Conservation (phyloP, 768 basidiomycete species). For the Hericium alpestre region DNA sequence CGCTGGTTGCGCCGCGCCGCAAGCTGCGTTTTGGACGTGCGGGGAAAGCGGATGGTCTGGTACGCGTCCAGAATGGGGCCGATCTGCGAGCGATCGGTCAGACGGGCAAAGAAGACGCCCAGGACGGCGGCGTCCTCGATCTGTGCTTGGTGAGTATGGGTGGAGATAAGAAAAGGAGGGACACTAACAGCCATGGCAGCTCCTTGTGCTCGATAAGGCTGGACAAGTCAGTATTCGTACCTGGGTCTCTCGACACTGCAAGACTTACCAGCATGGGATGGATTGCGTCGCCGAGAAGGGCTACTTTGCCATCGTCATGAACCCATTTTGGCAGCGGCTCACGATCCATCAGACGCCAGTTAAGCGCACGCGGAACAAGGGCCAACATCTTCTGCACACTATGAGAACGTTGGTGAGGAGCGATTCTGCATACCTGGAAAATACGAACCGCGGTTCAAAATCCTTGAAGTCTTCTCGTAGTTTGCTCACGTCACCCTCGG, state of each 20-base stretch:
- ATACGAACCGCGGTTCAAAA: conserved; percentile 17
- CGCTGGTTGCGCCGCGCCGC: conserved; percentile 17
- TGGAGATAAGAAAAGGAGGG: neutral
- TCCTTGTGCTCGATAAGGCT: conserved; percentile 21
- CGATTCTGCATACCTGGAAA: neutral
- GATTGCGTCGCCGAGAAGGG: conserved; percentile 18
- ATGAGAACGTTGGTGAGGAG: neutral
- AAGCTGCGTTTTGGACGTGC: conserved; percentile 15
- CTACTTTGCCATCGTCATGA: conserved; percentile 14
- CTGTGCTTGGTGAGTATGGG: neutral
- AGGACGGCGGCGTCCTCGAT: conserved; percentile 20
- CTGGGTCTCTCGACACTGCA: neutral
- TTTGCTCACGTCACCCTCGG: conserved; percentile 16
- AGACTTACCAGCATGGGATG: conserved; percentile 17
- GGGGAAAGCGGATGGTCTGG: conserved; percentile 13
- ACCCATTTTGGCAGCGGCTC: conserved; percentile 17
- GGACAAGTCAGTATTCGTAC: neutral
- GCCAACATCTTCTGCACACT: conserved; percentile 15
- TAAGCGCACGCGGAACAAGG: conserved; percentile 14
- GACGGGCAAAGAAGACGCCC: conserved; percentile 16
- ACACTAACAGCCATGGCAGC: conserved; percentile 17
- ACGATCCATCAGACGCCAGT: conserved; percentile 19
- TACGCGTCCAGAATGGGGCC: conserved; percentile 15
- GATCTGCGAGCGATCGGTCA: conserved; percentile 13
- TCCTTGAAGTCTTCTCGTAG: conserved; percentile 18